Percentiles rank a stretch among this genome's conserved stretches.
Conservation (phyloP, 495 filamentous ascomycete genomes). For the Hypoxylon lenormandii region DNA sequence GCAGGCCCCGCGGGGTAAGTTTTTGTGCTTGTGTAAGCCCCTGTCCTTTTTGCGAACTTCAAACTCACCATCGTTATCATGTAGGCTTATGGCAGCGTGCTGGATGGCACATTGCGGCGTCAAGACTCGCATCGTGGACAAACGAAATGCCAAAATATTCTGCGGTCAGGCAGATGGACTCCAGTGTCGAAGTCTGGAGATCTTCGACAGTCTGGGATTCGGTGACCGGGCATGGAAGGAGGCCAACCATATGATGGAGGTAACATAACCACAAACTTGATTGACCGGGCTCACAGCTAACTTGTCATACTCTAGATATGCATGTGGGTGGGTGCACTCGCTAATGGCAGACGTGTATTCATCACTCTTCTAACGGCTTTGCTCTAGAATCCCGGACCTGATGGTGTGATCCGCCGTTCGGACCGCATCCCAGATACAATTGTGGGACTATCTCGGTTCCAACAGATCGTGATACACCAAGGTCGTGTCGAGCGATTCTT, state of each 20-base stretch:
- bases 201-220: slow-evolving; percentile 76
- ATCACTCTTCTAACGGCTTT: slow-evolving; percentile 36
- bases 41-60: neutral
- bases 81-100: slow-evolving; percentile 68
- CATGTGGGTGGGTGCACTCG: slow-evolving; percentile 39
- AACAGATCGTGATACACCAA: slow-evolving; percentile 68
- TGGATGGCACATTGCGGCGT: slow-evolving; percentile 73
- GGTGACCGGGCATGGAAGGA: slow-evolving; percentile 71
- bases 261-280: slow-evolving; percentile 6
- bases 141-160: slow-evolving; percentile 66
- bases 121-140: slow-evolving; percentile 71
- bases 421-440: slow-evolving; percentile 65
- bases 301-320: slow-evolving; percentile 50
- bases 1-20: slow-evolving; percentile 69
- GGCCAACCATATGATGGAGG: slow-evolving; percentile 64
- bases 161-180: slow-evolving; percentile 73
- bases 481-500: slow-evolving; percentile 69
- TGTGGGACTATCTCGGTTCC: slow-evolving; percentile 64
- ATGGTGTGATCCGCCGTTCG: slow-evolving; percentile 67
- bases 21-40: neutral
- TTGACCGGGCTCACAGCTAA: slow-evolving; percentile 32
- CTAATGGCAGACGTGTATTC: neutral
- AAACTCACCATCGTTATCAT: slow-evolving; percentile 4
- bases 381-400: slow-evolving; percentile 60
- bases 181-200: slow-evolving; percentile 67